These are phyloP conservation scores for Auriscalpium microsporum DNA, from an alignment of 768 basidiomycete genomes.

Conservation along the genomic window DNA sequence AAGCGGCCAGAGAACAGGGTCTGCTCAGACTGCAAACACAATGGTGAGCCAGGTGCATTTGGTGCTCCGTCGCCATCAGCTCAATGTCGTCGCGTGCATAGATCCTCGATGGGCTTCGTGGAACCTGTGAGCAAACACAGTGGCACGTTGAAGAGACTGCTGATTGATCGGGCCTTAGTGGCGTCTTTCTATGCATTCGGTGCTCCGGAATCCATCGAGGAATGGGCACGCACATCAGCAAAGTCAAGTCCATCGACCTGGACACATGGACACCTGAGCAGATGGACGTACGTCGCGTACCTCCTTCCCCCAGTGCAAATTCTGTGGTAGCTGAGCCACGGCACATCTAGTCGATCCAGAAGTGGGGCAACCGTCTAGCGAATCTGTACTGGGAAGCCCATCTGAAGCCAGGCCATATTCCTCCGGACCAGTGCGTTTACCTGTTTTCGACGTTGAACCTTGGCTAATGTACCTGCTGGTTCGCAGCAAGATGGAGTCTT, in stretches of 20 bases:
- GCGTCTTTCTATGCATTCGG: conserved; percentile 91
- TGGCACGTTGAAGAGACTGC: not conserved
- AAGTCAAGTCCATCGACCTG: conserved; percentile 94
- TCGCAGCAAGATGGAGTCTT: conserved; percentile 94
- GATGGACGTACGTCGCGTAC: conserved; percentile 58
- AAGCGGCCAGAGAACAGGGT: conserved; percentile 87
- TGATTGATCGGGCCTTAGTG: conserved; percentile 35
- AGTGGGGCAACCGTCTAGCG: conserved; percentile 90
- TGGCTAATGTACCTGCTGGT: not conserved
- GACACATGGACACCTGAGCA: conserved; percentile 98
- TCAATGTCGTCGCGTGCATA: conserved; percentile 23
- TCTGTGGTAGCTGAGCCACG: not conserved
- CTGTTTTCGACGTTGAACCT: not conserved
- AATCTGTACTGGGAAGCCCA: conserved; percentile 98
- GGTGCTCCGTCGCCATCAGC: not conserved
- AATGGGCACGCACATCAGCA: conserved; percentile 98
- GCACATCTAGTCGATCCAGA: conserved; percentile 46
- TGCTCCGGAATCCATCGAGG: conserved; percentile 97
- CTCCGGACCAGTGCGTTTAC: conserved; percentile 83
- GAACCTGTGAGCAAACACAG: conserved; percentile 63
- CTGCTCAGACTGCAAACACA: conserved; percentile 95
- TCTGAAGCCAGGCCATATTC: conserved; percentile 82
- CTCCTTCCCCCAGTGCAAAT: not conserved
- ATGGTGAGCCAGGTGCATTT: conserved; percentile 51
- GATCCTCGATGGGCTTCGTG: conserved; percentile 98